Conservation (phyloP, 2,329 filamentous ascomycete species). For the Monosporascus sp. region DNA sequence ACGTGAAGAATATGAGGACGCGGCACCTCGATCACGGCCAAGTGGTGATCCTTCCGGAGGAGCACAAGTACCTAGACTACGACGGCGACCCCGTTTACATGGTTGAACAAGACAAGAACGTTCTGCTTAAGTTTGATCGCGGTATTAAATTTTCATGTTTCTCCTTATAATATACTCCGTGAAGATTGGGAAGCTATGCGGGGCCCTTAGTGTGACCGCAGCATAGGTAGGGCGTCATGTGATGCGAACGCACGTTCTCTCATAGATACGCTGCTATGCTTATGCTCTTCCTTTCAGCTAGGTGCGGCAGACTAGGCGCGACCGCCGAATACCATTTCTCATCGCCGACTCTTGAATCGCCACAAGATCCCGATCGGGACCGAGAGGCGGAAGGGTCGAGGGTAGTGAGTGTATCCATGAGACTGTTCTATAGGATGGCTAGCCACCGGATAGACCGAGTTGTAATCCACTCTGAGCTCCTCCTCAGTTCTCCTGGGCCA, state of each 20-base stretch:
- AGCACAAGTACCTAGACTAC: conserved; percentile 11
- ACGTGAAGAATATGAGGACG: conserved; percentile 18
- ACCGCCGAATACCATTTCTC: too few relatives aligned
- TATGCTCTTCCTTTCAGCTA: conserved; percentile 13
- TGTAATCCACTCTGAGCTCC: too few relatives aligned
- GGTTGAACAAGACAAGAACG: conserved; percentile 3
- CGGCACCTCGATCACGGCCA: conserved; percentile 17
- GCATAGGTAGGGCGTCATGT: conserved; percentile 7
- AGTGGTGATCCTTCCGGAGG: conserved; percentile 6
- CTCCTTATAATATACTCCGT: conserved; percentile 12
- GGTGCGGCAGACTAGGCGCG: not conserved
- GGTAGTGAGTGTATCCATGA: too few relatives aligned
- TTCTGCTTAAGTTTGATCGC: conserved; percentile 25
- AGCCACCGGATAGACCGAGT: too few relatives aligned
- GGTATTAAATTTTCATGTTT: conserved; percentile 18
- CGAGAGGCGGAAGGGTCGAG: too few relatives aligned
- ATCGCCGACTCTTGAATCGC: too few relatives aligned
- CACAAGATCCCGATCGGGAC: too few relatives aligned
- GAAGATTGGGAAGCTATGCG: conserved; percentile 16
- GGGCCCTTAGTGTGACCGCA: conserved; percentile 15
- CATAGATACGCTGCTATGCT: conserved; percentile 11
- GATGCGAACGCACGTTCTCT: not conserved
- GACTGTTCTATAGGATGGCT: too few relatives aligned
- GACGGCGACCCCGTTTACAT: conserved; percentile 19
- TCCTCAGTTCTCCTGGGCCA: too few relatives aligned